Evolutionary conservation across 2,329 filamentous ascomycete species (phyloP).

Genomic region (Penicillium sp.): DNA sequence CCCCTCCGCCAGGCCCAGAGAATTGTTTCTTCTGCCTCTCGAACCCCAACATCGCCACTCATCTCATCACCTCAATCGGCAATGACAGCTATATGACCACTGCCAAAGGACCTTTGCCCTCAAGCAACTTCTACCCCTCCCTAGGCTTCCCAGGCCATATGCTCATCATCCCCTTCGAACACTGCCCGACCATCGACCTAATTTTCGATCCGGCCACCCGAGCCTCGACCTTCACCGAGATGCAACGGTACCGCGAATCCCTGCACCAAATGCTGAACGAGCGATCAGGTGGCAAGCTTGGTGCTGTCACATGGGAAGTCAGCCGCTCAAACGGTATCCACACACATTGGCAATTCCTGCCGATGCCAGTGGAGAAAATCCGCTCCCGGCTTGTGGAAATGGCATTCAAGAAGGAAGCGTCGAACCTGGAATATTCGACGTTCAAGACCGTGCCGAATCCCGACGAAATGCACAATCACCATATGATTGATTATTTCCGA

Average conservation of each 20-base stretch:
- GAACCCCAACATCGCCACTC: constrained; percentile 76
- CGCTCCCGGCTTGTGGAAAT: constrained; percentile 75
- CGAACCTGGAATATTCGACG: constrained; percentile 64
- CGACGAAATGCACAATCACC: constrained; percentile 45
- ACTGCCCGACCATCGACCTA: constrained; percentile 70
- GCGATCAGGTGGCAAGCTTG: constrained; percentile 57
- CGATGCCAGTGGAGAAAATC: constrained; percentile 68
- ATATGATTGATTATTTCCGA: constrained; percentile 66
- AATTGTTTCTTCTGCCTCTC: constrained; percentile 95
- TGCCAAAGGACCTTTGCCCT: constrained; percentile 84
- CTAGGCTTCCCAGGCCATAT: constrained; percentile 80
- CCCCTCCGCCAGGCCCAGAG: constrained; percentile 62
- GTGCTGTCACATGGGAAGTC: constrained; percentile 90
- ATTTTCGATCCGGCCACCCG: constrained; percentile 62
- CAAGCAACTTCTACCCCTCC: constrained; percentile 66
- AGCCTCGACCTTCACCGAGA: constrained; percentile 68
- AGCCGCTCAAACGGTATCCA: constrained; percentile 79
- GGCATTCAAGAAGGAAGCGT: constrained; percentile 83
- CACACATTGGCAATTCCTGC: constrained; percentile 89
- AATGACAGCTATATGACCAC: constrained; percentile 85
- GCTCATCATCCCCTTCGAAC: constrained; percentile 84
- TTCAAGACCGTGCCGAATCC: constrained; percentile 46
- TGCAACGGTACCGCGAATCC: constrained; percentile 74
- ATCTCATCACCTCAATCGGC: constrained; percentile 88
- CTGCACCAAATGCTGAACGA: constrained; percentile 73